phyloP scores from a whole-genome alignment of 1,284 basidiomycete genomes.

The Ganoderma lucidum region DNA sequence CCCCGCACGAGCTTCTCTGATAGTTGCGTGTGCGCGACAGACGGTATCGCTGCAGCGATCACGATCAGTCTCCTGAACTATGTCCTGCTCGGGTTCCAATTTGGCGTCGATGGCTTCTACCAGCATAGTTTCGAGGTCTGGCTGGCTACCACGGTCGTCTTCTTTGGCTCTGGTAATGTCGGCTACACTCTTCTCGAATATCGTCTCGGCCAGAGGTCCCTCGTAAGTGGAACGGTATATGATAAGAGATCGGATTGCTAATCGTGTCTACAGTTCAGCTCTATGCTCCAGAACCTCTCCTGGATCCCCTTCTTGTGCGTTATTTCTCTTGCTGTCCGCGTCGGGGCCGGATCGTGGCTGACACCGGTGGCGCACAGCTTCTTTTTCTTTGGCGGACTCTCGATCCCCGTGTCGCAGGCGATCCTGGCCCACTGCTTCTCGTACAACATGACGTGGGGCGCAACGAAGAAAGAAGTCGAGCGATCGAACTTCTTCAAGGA shows the following conservation, averaged over 20 bases:
- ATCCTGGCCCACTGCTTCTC: conserved; percentile 61
- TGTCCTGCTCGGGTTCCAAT: conserved; percentile 54
- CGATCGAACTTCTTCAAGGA: conserved; percentile 68
- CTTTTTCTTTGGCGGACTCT: conserved; percentile 64
- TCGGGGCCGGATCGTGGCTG: conserved; percentile 17
- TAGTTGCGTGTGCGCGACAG: conserved; percentile 29
- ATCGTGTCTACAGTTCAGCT: conserved; percentile 35
- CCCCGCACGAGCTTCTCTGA: conserved; percentile 8
- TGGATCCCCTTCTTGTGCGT: conserved; percentile 59
- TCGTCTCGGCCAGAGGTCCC: conserved; percentile 50
- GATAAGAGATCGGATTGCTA: background rate
- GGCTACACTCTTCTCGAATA: conserved; percentile 58
- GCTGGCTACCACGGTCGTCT: conserved; percentile 61
- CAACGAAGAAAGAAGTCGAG: conserved; percentile 57
- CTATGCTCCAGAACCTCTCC: conserved; percentile 51
- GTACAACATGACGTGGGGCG: conserved; percentile 64
- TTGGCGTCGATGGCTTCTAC: conserved; percentile 56
- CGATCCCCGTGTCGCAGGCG: conserved; percentile 55
- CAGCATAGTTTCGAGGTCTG: conserved; percentile 53
- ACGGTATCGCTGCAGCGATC: conserved; percentile 49
- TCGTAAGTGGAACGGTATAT: conserved; percentile 32
- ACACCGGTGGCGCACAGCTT: conserved; percentile 44
- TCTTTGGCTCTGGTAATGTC: conserved; percentile 57
- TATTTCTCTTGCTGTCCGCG: background rate
- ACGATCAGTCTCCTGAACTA: conserved; percentile 52